Conservation (phyloP, 192 early-diverging fungal species). For the Gamsiella multidivaricata region DNA sequence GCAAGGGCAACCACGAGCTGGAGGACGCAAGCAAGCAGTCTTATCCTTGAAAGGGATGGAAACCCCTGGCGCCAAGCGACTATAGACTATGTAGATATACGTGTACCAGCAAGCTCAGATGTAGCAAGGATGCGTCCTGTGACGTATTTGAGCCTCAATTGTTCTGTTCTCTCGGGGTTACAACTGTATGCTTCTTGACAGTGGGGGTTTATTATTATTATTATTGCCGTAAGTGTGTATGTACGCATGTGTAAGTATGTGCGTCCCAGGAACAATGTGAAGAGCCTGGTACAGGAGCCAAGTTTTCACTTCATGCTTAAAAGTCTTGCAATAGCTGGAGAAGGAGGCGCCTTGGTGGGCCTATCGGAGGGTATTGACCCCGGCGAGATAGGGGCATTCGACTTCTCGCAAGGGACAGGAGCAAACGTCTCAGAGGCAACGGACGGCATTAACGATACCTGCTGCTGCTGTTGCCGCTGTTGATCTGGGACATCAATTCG, state of each 20-base stretch:
- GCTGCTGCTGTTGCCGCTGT: neutral
- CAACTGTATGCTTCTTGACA: too few relatives aligned
- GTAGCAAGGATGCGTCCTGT: too few relatives aligned
- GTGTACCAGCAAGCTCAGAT: too few relatives aligned
- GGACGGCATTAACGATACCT: slow-evolving; percentile 8
- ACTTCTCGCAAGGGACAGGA: neutral
- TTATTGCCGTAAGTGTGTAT: neutral
- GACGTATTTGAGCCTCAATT: too few relatives aligned
- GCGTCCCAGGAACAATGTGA: neutral
- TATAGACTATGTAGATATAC: too few relatives aligned
- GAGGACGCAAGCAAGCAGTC: too few relatives aligned
- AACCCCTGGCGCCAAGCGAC: too few relatives aligned
- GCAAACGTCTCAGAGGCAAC: neutral
- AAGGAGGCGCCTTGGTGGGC: neutral
- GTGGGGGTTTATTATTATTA: neutral
- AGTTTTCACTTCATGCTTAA: slow-evolving; percentile 18
- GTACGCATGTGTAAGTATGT: neutral
- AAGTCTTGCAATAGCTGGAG: slow-evolving; percentile 30
- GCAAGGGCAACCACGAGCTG: too few relatives aligned
- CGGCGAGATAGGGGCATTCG: neutral
- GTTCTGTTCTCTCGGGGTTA: too few relatives aligned
- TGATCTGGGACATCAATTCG: slow-evolving; percentile 10
- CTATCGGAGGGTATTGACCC: slow-evolving; percentile 8
- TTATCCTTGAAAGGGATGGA: too few relatives aligned
- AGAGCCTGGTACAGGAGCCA: too few relatives aligned